These are phyloP conservation scores for Pseudohalonectria lignicola DNA, from an alignment of 2,329 filamentous ascomycete species.

Conservation along the genomic window DNA sequence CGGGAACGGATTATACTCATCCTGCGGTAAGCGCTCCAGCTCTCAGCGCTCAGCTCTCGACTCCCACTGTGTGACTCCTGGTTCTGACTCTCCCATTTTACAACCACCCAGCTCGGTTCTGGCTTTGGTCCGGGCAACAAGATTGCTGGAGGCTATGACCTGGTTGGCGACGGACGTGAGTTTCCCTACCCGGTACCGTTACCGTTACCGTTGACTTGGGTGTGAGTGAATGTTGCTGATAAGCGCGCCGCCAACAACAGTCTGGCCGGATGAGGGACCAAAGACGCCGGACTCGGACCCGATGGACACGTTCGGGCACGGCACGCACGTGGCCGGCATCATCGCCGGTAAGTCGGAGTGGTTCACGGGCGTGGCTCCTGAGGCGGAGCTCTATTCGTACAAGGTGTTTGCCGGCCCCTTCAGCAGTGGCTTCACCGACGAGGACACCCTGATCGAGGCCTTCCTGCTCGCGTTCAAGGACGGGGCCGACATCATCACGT, in stretches of 20 bases:
- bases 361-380: conserved; percentile 13
- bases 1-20: conserved; percentile 10
- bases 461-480: conserved; percentile 22
- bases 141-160: conserved; percentile 12
- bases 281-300: conserved; percentile 13
- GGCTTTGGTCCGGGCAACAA: conserved; percentile 12
- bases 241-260: too few species aligned
- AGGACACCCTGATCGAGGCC: conserved; percentile 20
- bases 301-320: conserved; percentile 11
- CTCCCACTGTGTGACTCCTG: neutral
- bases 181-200: too few species aligned
- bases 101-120: conserved; percentile 15
- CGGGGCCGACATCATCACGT: conserved; percentile 29
- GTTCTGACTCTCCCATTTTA: neutral
- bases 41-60: neutral
- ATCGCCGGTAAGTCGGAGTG: conserved; percentile 10
- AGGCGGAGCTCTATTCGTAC: conserved; percentile 12
- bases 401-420: conserved; percentile 12
- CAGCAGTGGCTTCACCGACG: conserved; percentile 9
- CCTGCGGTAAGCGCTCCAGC: conserved; percentile 5
- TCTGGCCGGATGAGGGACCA: too few species aligned
- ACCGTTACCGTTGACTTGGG: too few species aligned
- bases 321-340: conserved; percentile 15
- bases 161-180: conserved; percentile 11
- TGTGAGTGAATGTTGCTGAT: too few species aligned